Evolutionary conservation across 208 protist genomes (phyloP), one percentile per base, ranked within the genome.

Genomic region (Spironucleus salmonicida): DNA sequence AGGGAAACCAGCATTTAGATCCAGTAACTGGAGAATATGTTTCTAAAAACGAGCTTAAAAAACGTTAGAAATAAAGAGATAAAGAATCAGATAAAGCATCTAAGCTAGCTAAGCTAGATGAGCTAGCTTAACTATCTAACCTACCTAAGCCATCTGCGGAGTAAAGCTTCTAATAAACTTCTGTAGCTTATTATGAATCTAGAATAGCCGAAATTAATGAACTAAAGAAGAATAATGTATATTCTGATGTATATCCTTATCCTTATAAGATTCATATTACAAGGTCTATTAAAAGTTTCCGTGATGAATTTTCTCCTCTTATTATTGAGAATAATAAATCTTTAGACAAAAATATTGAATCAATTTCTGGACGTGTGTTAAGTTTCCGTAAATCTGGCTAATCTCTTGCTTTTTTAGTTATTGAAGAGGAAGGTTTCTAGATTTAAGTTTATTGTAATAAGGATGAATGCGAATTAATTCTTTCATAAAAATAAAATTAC

Each of bases 361-460:
- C 84, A 15, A 83, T 97, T 64, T 88, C 90, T 40, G 87, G 89
- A 32, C 87, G 90, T 58, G 77, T 94, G 27, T 53, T 83, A 9
- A 59, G 30, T 29, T 90, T 89, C 74, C 85, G 90, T 74, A 35
- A 53, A 27, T 38, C 76, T 35, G 92, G 95, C 32, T 80, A 84
- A 23, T 94, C 92, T 81, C 87, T 99, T 7, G 80, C 93, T 76
- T 99, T 99, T 83, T 90, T 94, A 64, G 90, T 92, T 34, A 82
- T 99, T 11, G 83, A 87, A 59, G 89, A 89, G 32, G 92, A 96
- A 68, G 88, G 89, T 62, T 83, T 87, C 19, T 90, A 88, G 19
- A 40, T 98, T n/a, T 95, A 98, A 85, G 62, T 89, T 34, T 84
- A 89, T 66, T 79, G 81, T 1, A 76, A 81, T 29, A 57, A 66